Base-by-base conservation (phyloP, 257 asterid species). In the Agastache rugosa region DNA sequence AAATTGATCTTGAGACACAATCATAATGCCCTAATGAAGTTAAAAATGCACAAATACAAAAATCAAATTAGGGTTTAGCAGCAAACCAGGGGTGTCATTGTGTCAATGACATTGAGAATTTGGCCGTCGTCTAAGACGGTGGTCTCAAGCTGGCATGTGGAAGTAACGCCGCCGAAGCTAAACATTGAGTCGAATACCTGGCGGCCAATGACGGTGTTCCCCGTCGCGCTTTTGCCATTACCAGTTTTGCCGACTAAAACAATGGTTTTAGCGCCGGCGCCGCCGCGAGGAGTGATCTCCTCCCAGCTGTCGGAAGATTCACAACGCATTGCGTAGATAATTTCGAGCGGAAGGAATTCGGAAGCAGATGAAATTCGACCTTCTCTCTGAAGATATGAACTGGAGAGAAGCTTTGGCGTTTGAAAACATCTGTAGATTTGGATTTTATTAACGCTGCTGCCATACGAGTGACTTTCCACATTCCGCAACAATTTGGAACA, bases 151-250 rank as follows among this genome's bases (percentile, higher is more conserved):
- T 89, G 93, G 67, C 97, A 89, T 17, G 88, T 81, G 29, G 84
- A 85, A 4, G 98, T 90, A 35, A 93, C 98, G 61, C 89, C 97
- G 72, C 88, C 84, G 3, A 88, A 85, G 87, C 92, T 81, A 47
- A 83, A 54, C 91, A 74, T 76, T 9, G 97, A 88, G 67, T 66
- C 87, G 83, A 92, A 92, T 56, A 85, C 90, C 81, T 74, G 84
- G 59, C 71, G 79, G 45, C 85, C 72, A 14, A 93, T 76, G 29
- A 93, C 85, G 65, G 93, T 86, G 79, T 93, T 93, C 31, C 95
- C 97, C 0, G 98, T 91, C 5, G 98, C 98, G 61, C 98, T 93
- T 72, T 90, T 93, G 0, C 98, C 98, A 62, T 87, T 89, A 17
- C 97, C 35, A 0, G 8, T 55, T 51, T 51, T 51, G 0, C 58